Base-by-base conservation (phyloP, 2,329 filamentous ascomycete species). In the Pseudofabraea citricarpa region DNA sequence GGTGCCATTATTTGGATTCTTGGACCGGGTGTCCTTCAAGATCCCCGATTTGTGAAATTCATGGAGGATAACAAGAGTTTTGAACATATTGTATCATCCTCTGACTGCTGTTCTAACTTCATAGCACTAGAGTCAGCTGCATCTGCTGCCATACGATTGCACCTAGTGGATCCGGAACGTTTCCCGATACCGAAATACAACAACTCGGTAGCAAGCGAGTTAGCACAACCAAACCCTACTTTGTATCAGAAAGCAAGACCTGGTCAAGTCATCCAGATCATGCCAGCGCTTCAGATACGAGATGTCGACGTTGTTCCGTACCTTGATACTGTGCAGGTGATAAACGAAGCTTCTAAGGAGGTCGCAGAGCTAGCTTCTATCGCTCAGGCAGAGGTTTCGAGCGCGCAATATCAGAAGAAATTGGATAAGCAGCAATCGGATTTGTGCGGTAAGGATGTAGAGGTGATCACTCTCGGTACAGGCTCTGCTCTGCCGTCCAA, bases 401-500 rank as follows among this genome's bases (percentile, higher is more conserved):
- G 69, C 10, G 60, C 68, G 0, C 65, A 65, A 3, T 76, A 84
- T 47, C 60, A 73, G 15, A 62, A 59, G 41, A 68, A 56, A 63
- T 70, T 81, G 3, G 66, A 74, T 22, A 62, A 71, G 32, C 63
- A 72, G 10, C 79, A 83, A 50, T 65, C 74, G n/a, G 77, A 82
- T 48, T 77, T 95, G 2, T 85, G 86, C 2, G 79, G 80, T 51
- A 74, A 78, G 24, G 83, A 96, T 55, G 80, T 84, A 0, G 90
- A 96, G 63, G 79, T 98, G 38, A 84, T 90, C 29, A 81, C 90
- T 1, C 76, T 98, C 1, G 93, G 93, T 5, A 98, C 93, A 3
- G 93, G 93, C 7, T 97, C 91, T 3, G 87, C 91, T 0, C 62
- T 86, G 13, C 93, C 93, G 2, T 95, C 89, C 24, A 94, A 94